Conservation (phyloP, 2,329 filamentous ascomycete species). For the Arthrobotrys entomopaga region DNA sequence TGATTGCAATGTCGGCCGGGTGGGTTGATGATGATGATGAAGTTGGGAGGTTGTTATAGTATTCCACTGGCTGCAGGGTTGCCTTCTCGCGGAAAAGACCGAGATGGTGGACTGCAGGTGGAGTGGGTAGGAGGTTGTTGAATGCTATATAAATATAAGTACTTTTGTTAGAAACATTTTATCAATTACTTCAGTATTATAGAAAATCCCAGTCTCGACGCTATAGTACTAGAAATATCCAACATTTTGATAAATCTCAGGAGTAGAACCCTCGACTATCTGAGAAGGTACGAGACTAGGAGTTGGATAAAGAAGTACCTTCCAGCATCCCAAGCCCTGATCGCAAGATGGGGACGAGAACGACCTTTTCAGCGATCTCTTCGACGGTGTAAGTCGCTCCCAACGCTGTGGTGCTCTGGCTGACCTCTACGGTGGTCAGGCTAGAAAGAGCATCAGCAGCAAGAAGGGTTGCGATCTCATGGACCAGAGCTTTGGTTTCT, state of each 20-base stretch:
- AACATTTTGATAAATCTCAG: neutral
- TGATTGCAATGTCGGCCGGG: constrained; percentile 75
- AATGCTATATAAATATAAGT: constrained; percentile 67
- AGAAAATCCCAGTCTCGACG: too few relatives aligned
- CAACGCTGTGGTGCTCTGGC: constrained; percentile 80
- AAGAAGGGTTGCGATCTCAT: constrained; percentile 86
- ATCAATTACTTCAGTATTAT: too few relatives aligned
- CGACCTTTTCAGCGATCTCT: constrained; percentile 70
- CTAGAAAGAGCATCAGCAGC: constrained; percentile 81
- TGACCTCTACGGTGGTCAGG: constrained; percentile 68
- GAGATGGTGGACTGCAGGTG: constrained; percentile 89
- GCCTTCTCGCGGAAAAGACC: constrained; percentile 91
- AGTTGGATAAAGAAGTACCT: constrained; percentile 64
- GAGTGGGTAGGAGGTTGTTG: constrained; percentile 80
- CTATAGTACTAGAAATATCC: too few relatives aligned
- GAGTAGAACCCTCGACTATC: too few relatives aligned
- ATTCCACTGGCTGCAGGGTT: constrained; percentile 89
- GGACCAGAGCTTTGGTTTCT: constrained; percentile 82
- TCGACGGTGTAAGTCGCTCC: constrained; percentile 63
- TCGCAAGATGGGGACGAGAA: constrained; percentile 89
- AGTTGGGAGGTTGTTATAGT: constrained; percentile 93
- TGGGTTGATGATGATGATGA: constrained; percentile 61
- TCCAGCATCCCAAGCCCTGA: constrained; percentile 93
- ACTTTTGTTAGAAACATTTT: too few relatives aligned
- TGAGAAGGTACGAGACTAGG: too few relatives aligned